A percentile compares a stretch with the other conserved stretches of the same genome.
Evolutionary conservation across 495 filamentous ascomycete genomes (phyloP).

Genomic region (Penicillium malachiteum): DNA sequence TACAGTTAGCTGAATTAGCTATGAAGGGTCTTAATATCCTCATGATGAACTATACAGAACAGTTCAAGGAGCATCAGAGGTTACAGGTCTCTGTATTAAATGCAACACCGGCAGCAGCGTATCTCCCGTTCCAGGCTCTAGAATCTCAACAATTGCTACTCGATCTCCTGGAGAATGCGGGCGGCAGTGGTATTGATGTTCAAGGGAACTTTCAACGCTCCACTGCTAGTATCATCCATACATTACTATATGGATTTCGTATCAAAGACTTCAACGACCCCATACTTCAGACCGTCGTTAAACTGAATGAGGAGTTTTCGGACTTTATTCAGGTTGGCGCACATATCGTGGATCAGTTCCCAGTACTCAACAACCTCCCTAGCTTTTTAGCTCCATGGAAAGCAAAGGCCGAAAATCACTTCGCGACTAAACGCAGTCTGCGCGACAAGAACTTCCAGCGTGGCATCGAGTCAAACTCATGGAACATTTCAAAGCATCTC

Average conservation of each 20-base stretch:
- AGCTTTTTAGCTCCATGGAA: slow-evolving; percentile 22
- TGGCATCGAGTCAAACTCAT: slow-evolving; percentile 1
- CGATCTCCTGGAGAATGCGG: slow-evolving; percentile 12
- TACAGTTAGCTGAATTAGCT: slow-evolving; percentile 16
- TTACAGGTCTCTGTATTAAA: slow-evolving; percentile 20
- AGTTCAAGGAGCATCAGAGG: slow-evolving; percentile 21
- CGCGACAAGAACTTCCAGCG: background rate
- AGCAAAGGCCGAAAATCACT: slow-evolving; percentile 18
- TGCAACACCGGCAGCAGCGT: slow-evolving; percentile 16
- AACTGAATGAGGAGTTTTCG: slow-evolving; percentile 21
- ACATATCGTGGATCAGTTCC: slow-evolving; percentile 19
- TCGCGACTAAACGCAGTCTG: slow-evolving; percentile 9
- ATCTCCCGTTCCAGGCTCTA: slow-evolving; percentile 2
- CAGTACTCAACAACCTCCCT: slow-evolving; percentile 19
- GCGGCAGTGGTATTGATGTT: background rate
- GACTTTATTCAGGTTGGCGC: slow-evolving; percentile 3
- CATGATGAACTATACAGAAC: slow-evolving; percentile 24
- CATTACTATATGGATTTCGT: slow-evolving; percentile 20
- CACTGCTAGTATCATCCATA: slow-evolving; percentile 18
- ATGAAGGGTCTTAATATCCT: slow-evolving; percentile 21
- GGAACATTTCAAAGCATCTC: slow-evolving; percentile 13
- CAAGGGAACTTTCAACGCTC: slow-evolving; percentile 13
- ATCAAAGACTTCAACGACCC: slow-evolving; percentile 15
- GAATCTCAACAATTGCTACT: background rate
- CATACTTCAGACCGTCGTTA: slow-evolving; percentile 7